These are phyloP conservation scores for Cinnamomum micranthum DNA, from an alignment of 164 flowering plant species.

Conservation along the genomic window DNA sequence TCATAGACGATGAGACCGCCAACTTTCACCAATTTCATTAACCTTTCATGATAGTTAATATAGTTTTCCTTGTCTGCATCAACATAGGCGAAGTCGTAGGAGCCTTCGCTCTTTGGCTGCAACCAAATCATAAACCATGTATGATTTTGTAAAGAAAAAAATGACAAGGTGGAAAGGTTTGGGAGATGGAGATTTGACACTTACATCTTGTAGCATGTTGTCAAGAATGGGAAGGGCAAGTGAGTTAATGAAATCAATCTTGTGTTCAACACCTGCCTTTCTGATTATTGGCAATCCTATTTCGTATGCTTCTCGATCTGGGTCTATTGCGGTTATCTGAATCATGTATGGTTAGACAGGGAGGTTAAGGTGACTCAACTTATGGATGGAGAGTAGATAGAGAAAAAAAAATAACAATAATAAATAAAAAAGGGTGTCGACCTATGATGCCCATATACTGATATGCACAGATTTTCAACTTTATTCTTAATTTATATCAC, in stretches of 20 bases:
- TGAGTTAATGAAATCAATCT: constrained; percentile 23
- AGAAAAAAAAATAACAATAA: too few relatives aligned
- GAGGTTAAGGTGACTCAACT: too few relatives aligned
- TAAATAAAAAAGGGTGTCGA: too few relatives aligned
- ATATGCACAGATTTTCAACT: too few relatives aligned
- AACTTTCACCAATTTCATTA: constrained; percentile 19
- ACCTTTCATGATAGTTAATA: constrained; percentile 14
- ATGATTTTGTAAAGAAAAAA: neutral
- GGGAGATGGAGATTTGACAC: neutral
- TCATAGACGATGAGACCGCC: constrained; percentile 24
- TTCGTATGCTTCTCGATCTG: constrained; percentile 21
- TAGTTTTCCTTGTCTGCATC: constrained; percentile 25
- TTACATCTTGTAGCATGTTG: constrained; percentile 17
- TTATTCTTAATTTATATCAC: too few relatives aligned
- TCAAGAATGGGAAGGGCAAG: constrained; percentile 19
- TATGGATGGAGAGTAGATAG: too few relatives aligned
- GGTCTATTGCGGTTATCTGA: constrained; percentile 42
- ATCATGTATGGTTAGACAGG: neutral
- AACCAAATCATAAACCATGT: neutral
- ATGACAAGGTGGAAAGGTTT: neutral
- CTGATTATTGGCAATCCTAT: constrained; percentile 23
- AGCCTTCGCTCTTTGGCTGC: constrained; percentile 10
- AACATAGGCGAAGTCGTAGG: constrained; percentile 18
- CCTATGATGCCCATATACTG: too few relatives aligned
- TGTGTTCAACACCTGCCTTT: constrained; percentile 31